A percentile compares a stretch with the other conserved stretches of the same genome.
Conservation (phyloP, 257 asterid genomes). For the Capsicum baccatum region DNA sequence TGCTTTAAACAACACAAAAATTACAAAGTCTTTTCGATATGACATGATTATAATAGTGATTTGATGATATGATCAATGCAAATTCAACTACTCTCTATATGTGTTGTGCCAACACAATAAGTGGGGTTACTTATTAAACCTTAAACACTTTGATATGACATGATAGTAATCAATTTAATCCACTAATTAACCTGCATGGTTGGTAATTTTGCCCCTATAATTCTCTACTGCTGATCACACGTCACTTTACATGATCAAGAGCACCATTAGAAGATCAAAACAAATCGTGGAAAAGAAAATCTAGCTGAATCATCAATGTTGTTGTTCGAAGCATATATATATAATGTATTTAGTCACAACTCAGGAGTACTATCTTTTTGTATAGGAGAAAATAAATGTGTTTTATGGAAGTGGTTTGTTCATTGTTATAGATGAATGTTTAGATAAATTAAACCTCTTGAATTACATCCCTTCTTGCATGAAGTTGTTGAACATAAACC, state of each 20-base stretch:
- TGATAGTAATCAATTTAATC: neutral
- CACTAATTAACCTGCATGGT: neutral
- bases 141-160: neutral
- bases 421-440: no score
- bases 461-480: no score
- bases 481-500: no score
- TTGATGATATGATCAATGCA: neutral
- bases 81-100: neutral
- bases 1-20: neutral
- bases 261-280: neutral
- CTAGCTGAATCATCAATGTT: neutral
- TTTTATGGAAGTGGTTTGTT: no score
- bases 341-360: neutral
- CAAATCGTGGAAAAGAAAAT: neutral
- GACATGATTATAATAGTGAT: neutral
- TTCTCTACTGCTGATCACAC: neutral
- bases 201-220: neutral
- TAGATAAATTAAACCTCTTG: no score
- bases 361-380: neutral
- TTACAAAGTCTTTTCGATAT: neutral
- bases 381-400: no score
- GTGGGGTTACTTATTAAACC: neutral
- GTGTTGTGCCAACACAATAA: neutral
- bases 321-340: neutral
- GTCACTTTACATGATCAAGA: neutral